Evolutionary conservation across 176 grass and related monocot genomes (phyloP).

Genomic region (Triticum turgidum): DNA sequence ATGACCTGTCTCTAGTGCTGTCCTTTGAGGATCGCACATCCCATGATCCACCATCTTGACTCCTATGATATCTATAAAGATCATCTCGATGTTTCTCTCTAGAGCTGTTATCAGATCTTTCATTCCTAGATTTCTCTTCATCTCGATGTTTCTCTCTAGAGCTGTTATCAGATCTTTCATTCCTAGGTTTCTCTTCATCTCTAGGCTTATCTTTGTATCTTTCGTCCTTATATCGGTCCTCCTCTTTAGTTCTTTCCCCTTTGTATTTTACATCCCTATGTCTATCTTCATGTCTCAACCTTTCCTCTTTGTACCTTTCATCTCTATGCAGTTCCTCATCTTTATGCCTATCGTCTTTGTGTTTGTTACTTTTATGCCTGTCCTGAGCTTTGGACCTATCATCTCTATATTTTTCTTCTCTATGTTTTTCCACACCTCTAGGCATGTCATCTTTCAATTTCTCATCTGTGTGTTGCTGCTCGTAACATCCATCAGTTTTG

Average conservation of each 20-base stretch:
- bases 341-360: constrained; percentile 25
- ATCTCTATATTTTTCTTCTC: constrained; percentile 21
- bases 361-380: neutral
- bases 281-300: constrained; percentile 27
- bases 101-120: constrained; percentile 33
- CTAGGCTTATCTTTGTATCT: constrained; percentile 38
- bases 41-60: constrained; percentile 25
- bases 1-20: constrained; percentile 29
- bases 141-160: constrained; percentile 30
- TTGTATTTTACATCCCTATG: constrained; percentile 35
- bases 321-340: constrained; percentile 28
- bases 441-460: constrained; percentile 18
- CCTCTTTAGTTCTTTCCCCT: constrained; percentile 20
- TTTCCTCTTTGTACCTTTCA: constrained; percentile 40
- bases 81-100: constrained; percentile 35
- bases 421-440: constrained; percentile 6
- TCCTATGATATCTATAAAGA: constrained; percentile 32
- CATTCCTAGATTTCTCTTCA: neutral
- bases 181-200: constrained; percentile 29
- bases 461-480: constrained; percentile 24
- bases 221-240: constrained; percentile 31
- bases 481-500: constrained; percentile 8
- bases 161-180: constrained; percentile 41
- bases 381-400: constrained; percentile 10
- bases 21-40: constrained; percentile 29